phyloP scores from a whole-genome alignment of 208 protist genomes.

The Histomonas meleagridis region DNA sequence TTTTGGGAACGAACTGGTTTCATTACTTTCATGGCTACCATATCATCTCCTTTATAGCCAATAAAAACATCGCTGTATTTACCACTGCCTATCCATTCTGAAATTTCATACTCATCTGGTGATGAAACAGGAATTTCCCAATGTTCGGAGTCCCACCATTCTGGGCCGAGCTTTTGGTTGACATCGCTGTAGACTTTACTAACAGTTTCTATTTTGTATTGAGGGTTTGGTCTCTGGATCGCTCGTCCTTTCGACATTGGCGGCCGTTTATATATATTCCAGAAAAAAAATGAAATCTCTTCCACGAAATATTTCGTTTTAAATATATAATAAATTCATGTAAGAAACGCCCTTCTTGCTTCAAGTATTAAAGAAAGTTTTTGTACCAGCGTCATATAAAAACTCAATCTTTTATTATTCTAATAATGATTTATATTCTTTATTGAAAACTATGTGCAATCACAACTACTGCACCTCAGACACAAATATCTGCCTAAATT shows the following conservation, averaged over 20 bases:
- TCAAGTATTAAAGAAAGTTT: no score
- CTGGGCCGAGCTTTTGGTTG: neutral
- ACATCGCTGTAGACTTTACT: neutral
- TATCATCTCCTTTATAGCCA: neutral
- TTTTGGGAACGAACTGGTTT: neutral
- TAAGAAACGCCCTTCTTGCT: no score
- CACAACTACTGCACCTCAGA: no score
- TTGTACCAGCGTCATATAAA: no score
- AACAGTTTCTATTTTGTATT: neutral
- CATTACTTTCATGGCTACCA: neutral
- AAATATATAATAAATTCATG: no score
- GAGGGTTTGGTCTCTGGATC: neutral
- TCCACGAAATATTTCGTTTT: no score
- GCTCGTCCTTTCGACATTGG: neutral
- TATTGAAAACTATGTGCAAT: no score
- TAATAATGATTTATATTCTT: no score
- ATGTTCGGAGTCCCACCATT: neutral
- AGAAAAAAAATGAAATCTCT: no score
- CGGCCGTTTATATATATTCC: neutral
- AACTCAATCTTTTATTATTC: no score
- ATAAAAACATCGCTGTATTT: slow-evolving; percentile 30
- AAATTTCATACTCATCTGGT: neutral
- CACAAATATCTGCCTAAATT: no score
- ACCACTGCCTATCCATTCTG: neutral
- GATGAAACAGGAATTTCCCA: neutral